Evolutionary conservation across 2,329 filamentous ascomycete species (phyloP), one percentile per base, ranked within the genome.

Genomic region (Polytolypa hystricis): DNA sequence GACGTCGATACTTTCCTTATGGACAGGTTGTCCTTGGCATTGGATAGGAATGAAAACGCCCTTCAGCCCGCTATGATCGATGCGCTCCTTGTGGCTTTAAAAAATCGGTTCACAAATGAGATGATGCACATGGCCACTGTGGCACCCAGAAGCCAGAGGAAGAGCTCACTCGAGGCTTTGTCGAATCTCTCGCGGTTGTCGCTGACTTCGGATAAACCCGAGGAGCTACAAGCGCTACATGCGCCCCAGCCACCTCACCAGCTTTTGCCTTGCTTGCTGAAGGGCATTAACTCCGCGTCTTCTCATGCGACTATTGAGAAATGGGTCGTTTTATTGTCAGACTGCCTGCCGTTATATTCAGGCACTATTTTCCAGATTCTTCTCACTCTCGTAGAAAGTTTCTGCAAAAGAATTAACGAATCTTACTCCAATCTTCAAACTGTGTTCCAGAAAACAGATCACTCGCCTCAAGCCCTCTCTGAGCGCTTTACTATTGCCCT

Each of bases 351-450:
- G 0, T 69, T 93, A 10, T 94, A 93, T 57, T 73, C 81, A 0
- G 79, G 83, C 29, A 77, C 80, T 4, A 84, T 95, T 30, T 95
- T 95, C 55, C 83, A 94, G 53, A 81, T 91, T 35, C 65, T 98
- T 21, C 79, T 98, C 36, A 91, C 86, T 8, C 67, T 98, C 3
- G 87, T 95, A 1, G 87, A 91, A 57, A 93, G 84, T 20, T 70
- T 98, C 29, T 95, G 87, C 55, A 70, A 69, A 39, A 79, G 94
- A 55, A 80, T 95, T 32, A 74, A 71, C 28, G 60, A 64, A 33
- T 81, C 79, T 0, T 95, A 95, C 56, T 65, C 72, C 15, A 73
- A 76, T 30, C 67, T 96, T 4, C 77, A 81, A 47, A 46, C 50
- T 20, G 51, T 53, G 12, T 63, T 62, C 61, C 64, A 57, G 48